phyloP scores from a whole-genome alignment of 164 flowering plant species.

The Vitis labrusca region DNA sequence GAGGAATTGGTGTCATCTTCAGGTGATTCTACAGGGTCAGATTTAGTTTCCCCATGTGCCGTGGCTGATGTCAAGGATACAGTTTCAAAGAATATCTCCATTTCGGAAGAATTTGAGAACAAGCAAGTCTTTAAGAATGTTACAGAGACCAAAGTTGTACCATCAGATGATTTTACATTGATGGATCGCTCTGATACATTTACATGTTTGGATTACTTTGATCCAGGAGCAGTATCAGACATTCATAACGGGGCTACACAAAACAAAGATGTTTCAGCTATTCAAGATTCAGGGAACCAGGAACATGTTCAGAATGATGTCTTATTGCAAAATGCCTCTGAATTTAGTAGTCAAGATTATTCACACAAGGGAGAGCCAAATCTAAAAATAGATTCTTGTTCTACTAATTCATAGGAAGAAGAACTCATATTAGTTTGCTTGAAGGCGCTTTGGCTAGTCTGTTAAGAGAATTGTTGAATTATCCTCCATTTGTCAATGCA shows the following conservation, averaged over 20 bases:
- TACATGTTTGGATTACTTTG: constrained; percentile 19
- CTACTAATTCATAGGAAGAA: too few relatives aligned
- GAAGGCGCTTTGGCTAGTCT: constrained; percentile 45
- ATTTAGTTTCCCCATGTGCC: constrained; percentile 13
- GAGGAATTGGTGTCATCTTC: constrained; percentile 21
- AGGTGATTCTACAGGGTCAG: constrained; percentile 23
- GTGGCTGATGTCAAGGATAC: constrained; percentile 15
- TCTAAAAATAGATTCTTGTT: too few relatives aligned
- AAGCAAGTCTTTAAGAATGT: constrained; percentile 17
- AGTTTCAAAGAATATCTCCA: constrained; percentile 17
- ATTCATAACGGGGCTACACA: background rate
- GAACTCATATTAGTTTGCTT: constrained; percentile 50
- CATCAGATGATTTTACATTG: constrained; percentile 34
- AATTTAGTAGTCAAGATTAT: constrained; percentile 17
- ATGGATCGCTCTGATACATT: constrained; percentile 30
- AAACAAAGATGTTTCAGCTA: constrained; percentile 1
- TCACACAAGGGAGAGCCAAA: constrained; percentile 12
- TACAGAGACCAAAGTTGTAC: constrained; percentile 7
- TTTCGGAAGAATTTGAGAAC: constrained; percentile 17
- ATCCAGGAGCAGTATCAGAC: constrained; percentile 10
- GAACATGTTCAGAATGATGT: constrained; percentile 14
- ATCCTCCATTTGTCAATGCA: constrained; percentile 44
- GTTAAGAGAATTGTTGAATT: constrained; percentile 44
- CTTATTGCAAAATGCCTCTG: constrained; percentile 15
- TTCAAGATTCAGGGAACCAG: constrained; percentile 16